Percentiles rank a stretch among this genome's conserved stretches.
Conservation (phyloP, 495 filamentous ascomycete genomes). For the Neurospora pannonica region DNA sequence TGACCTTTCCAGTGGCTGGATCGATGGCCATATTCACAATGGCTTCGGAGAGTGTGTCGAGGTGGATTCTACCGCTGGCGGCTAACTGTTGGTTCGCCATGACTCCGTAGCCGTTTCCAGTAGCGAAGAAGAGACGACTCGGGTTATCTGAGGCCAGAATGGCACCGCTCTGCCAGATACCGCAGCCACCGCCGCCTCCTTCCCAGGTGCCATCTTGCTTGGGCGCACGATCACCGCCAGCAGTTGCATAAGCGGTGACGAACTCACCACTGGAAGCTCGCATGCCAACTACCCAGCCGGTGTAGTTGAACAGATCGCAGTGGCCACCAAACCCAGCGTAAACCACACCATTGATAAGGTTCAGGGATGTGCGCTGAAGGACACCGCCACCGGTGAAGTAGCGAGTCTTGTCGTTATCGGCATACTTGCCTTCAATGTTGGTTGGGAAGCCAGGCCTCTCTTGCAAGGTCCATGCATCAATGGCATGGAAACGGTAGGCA, state of each 20-base stretch:
- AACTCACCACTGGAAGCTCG: slow-evolving; percentile 7
- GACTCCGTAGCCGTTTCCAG: slow-evolving; percentile 5
- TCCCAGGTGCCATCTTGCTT: slow-evolving; percentile 14
- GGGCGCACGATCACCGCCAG: slow-evolving; percentile 5
- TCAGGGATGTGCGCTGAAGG: slow-evolving; percentile 28
- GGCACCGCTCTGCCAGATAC: slow-evolving; percentile 11
- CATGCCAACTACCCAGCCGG: slow-evolving; percentile 23
- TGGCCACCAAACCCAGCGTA: slow-evolving; percentile 31
- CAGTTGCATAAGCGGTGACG: slow-evolving; percentile 6
- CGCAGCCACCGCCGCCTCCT: slow-evolving; percentile 14
- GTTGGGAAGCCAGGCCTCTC: slow-evolving; percentile 24
- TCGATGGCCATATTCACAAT: slow-evolving; percentile 24
- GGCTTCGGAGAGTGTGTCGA: slow-evolving; percentile 13
- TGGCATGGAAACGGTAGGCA: slow-evolving; percentile 24
- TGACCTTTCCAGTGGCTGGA: slow-evolving; percentile 15
- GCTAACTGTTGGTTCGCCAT: slow-evolving; percentile 6
- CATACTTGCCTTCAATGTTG: slow-evolving; percentile 17
- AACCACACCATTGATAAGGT: slow-evolving; percentile 24
- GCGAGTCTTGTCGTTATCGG: slow-evolving; percentile 23
- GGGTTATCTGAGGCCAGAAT: slow-evolving; percentile 13
- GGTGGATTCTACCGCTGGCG: slow-evolving; percentile 4
- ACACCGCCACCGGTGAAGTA: slow-evolving; percentile 27
- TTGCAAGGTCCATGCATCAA: slow-evolving; percentile 24
- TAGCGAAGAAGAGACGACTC: slow-evolving; percentile 10
- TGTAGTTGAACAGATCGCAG: slow-evolving; percentile 24